Base-by-base conservation (phyloP, 192 early-diverging fungal genomes). In the Phycomyces nitens region DNA sequence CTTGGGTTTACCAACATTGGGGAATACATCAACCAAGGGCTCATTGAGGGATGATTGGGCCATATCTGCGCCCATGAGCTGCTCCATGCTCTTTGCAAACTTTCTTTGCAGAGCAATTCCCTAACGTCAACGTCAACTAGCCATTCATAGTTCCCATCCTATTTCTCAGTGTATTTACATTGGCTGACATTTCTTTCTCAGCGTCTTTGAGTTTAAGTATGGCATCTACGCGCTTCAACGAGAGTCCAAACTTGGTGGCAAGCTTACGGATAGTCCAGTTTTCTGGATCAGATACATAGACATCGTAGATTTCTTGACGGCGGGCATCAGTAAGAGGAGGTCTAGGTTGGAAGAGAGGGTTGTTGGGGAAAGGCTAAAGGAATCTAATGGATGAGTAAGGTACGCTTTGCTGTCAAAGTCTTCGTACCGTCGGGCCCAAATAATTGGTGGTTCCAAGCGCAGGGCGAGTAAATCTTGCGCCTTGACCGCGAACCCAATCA, bases 141-240 rank as follows among this genome's bases (percentile, higher is more conserved):
- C n/a, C n/a, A n/a, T n/a, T n/a, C n/a, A n/a, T n/a, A n/a, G n/a
- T n/a, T n/a, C n/a, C n/a, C n/a, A n/a, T n/a, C n/a, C n/a, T n/a
- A n/a, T 24, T 15, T 47, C 10, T 47, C 5, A 44, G 22, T 44
- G 10, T 23, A n/a, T 63, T 62, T 75, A 89, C 87, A 40, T 86
- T 64, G n/a, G 76, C 60, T n/a, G 83, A 71, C 88, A 88, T 84
- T 39, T 91, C 74, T 60, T 85, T 79, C 69, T 92, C 91, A 44
- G 89, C 72, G 11, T 87, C 83, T 75, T 95, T 95, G 53, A 98
- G 79, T 54, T 88, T 85, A 38, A 98, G 69, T 62, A 98, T 88
- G n/a, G 94, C 96, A 77, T 95, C 86, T 8, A 92, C 83, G 47
- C 96, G 86, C 64, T 85, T 87, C 65, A 95, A 85, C 14, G 96